These are phyloP conservation scores for Porcisia hertigi DNA, from an alignment of 208 protist genomes.

Conservation along the genomic window DNA sequence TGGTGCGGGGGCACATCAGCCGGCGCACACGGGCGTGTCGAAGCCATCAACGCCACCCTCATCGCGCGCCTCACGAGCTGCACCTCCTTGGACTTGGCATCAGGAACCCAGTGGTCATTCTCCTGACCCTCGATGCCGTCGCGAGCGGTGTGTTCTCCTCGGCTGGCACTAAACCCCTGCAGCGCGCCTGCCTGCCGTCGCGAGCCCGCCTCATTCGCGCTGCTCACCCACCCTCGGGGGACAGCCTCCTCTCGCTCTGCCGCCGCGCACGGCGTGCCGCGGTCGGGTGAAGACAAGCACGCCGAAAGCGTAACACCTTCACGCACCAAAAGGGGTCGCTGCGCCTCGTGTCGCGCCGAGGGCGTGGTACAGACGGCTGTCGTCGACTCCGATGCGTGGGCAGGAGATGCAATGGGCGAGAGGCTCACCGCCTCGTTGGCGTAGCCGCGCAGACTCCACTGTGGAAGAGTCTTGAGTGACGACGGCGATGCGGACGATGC, in stretches of 20 bases:
- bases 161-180: neutral
- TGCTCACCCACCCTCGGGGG: neutral
- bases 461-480: conserved; percentile 4
- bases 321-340: neutral
- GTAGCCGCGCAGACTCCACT: conserved; percentile 17
- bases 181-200: conserved; percentile 1
- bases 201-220: neutral
- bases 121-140: conserved; percentile 2
- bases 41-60: conserved; percentile 6
- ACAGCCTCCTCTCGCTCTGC: neutral
- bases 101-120: neutral
- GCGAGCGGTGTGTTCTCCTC: neutral
- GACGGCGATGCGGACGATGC: neutral
- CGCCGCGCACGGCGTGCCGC: neutral
- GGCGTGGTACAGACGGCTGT: neutral
- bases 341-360: neutral
- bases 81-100: neutral
- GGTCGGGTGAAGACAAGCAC: neutral
- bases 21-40: neutral
- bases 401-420: conserved; percentile 15
- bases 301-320: conserved; percentile 4
- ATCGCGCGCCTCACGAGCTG: neutral
- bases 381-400: neutral
- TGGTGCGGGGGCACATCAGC: conserved; percentile 12
- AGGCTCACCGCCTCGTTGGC: conserved; percentile 18